These are phyloP conservation scores for Annulohypoxylon nitens DNA, from an alignment of 495 filamentous ascomycete species.

Conservation along the genomic window DNA sequence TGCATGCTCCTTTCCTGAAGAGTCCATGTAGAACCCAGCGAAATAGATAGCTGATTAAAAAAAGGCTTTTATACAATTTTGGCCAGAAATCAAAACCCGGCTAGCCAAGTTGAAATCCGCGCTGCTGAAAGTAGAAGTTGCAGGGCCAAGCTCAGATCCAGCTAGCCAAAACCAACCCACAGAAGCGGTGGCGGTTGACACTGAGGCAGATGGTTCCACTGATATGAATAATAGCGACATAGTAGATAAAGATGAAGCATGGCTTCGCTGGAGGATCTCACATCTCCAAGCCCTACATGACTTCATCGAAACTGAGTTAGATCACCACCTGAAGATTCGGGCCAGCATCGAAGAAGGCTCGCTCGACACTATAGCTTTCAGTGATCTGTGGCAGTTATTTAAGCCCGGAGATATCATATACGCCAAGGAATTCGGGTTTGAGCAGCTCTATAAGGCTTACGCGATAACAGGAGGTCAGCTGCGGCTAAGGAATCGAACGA, in stretches of 20 bases:
- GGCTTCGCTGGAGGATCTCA: slow-evolving; percentile 12
- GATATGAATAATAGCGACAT: not conserved
- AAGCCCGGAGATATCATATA: slow-evolving; percentile 50
- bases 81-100: not conserved
- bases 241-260: not conserved
- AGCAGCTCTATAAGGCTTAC: slow-evolving; percentile 48
- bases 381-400: slow-evolving; percentile 60
- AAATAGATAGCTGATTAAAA: not conserved
- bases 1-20: not conserved
- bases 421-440: slow-evolving; percentile 32
- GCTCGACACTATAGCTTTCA: slow-evolving; percentile 43
- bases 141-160: not conserved
- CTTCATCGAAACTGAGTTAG: slow-evolving; percentile 37
- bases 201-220: not conserved
- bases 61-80: slow-evolving; percentile 16
- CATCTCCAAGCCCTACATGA: slow-evolving; percentile 31
- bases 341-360: slow-evolving; percentile 14
- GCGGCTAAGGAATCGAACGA: slow-evolving; percentile 24
- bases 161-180: not conserved
- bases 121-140: not conserved
- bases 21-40: too few relatives aligned
- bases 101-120: slow-evolving; percentile 6
- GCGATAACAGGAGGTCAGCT: slow-evolving; percentile 46
- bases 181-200: not conserved
- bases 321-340: slow-evolving; percentile 16